A percentile compares a stretch with the other conserved stretches of the same genome.
Conservation (phyloP, 495 filamentous ascomycete species). For the Filosporella fistucella region DNA sequence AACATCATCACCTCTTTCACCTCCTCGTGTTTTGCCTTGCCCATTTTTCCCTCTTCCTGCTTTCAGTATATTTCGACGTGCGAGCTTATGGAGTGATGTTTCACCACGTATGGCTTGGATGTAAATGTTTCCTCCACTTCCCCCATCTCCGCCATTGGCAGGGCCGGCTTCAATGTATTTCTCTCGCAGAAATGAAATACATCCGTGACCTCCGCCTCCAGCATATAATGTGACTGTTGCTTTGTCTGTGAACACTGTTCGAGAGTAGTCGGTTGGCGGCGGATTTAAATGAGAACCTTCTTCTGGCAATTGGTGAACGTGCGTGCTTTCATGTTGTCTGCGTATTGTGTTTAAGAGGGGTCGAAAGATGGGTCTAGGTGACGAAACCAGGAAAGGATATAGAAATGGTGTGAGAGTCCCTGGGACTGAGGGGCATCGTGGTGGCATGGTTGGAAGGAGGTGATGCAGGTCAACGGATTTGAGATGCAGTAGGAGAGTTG, state of each 20-base stretch:
- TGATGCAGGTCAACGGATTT: slow-evolving; percentile 7
- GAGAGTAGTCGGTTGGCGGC: slow-evolving; percentile 72
- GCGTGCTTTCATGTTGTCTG: slow-evolving; percentile 25
- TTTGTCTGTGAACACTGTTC: slow-evolving; percentile 80
- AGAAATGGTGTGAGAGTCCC: slow-evolving; percentile 59
- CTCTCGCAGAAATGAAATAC: slow-evolving; percentile 88
- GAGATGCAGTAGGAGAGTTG: too few relatives aligned
- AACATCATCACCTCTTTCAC: slow-evolving; percentile 79
- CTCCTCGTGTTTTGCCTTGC: slow-evolving; percentile 75
- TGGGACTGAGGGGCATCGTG: slow-evolving; percentile 35
- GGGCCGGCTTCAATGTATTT: slow-evolving; percentile 83
- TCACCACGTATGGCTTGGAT: slow-evolving; percentile 90
- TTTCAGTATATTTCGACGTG: slow-evolving; percentile 67
- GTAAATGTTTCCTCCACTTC: slow-evolving; percentile 85
- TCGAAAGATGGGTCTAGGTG: slow-evolving; percentile 25
- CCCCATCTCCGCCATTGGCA: slow-evolving; percentile 96
- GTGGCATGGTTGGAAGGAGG: slow-evolving; percentile 33
- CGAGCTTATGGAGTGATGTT: slow-evolving; percentile 89
- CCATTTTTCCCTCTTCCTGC: slow-evolving; percentile 81
- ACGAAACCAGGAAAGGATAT: slow-evolving; percentile 50
- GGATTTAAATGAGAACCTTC: slow-evolving; percentile 65
- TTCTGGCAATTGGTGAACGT: slow-evolving; percentile 14
- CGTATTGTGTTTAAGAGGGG: slow-evolving; percentile 17
- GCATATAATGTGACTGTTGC: slow-evolving; percentile 70
- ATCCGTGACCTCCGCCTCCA: slow-evolving; percentile 82